phyloP scores from a whole-genome alignment of 2,329 filamentous ascomycete genomes.

The Hirsutella thompsonii region DNA sequence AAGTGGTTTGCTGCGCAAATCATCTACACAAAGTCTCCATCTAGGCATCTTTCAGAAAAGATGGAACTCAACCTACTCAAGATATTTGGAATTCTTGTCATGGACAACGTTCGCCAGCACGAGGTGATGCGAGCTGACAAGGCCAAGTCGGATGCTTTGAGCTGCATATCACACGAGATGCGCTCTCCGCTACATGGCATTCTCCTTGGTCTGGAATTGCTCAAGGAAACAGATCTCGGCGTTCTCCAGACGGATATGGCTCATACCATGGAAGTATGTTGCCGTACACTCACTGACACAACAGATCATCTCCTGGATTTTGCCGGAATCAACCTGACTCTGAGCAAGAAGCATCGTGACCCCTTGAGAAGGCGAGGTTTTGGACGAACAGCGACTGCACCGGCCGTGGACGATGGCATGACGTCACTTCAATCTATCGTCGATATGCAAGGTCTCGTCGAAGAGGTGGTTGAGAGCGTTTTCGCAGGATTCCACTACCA shows the following conservation, averaged over 20 bases:
- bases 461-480: constrained; percentile 34
- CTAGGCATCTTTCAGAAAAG: constrained; percentile 28
- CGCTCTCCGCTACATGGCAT: constrained; percentile 49
- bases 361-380: background rate
- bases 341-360: background rate
- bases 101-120: constrained; percentile 40
- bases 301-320: constrained; percentile 41
- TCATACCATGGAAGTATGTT: constrained; percentile 36
- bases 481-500: constrained; percentile 30
- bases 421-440: constrained; percentile 11
- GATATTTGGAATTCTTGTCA: constrained; percentile 40
- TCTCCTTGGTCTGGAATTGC: constrained; percentile 37
- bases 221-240: constrained; percentile 36
- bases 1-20: constrained; percentile 37
- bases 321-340: constrained; percentile 34
- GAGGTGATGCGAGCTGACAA: constrained; percentile 23
- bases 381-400: constrained; percentile 4
- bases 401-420: background rate
- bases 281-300: constrained; percentile 37
- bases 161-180: constrained; percentile 48
- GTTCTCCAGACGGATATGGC: constrained; percentile 32
- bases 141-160: constrained; percentile 44
- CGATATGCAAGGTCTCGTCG: constrained; percentile 25
- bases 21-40: constrained; percentile 30
- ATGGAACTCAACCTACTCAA: constrained; percentile 37